These are phyloP conservation scores for Fusarium abutilonis DNA, from an alignment of 2,329 filamentous ascomycete genomes.

Conservation along the genomic window DNA sequence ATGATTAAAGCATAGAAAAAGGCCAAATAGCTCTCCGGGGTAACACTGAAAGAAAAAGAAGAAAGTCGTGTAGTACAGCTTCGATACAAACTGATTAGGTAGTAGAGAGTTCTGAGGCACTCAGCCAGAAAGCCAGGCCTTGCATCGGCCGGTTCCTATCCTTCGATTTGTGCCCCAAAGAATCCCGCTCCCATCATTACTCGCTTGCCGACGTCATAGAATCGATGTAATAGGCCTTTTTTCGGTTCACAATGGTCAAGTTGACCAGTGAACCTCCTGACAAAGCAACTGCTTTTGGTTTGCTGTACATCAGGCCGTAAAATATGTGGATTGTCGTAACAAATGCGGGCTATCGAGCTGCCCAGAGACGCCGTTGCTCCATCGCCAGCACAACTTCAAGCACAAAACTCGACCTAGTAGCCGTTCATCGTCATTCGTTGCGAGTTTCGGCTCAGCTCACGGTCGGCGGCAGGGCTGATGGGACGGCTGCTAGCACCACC, in stretches of 20 bases:
- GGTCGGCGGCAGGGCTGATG: conserved; percentile 93
- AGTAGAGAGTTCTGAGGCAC: conserved; percentile 5
- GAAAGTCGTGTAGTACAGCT: conserved; percentile 45
- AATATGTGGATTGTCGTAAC: conserved; percentile 48
- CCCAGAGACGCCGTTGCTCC: conserved; percentile 51
- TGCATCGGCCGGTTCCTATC: conserved; percentile 7
- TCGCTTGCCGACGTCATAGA: conserved; percentile 39
- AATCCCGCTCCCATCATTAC: conserved; percentile 32
- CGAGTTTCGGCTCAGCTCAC: conserved; percentile 95
- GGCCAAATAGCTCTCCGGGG: conserved; percentile 49
- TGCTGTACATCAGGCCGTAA: conserved; percentile 47
- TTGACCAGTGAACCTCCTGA: conserved; percentile 35
- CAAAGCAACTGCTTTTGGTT: conserved; percentile 41
- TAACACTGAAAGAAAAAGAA: conserved; percentile 52
- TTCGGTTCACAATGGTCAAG: conserved; percentile 29
- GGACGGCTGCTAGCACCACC: conserved; percentile 81
- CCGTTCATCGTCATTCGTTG: conserved; percentile 99
- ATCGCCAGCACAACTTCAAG: conserved; percentile 47
- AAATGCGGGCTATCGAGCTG: conserved; percentile 45
- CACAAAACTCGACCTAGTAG: conserved; percentile 70
- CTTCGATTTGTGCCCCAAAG: conserved; percentile 6
- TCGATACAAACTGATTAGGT: conserved; percentile 23
- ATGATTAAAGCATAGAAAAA: conserved; percentile 54
- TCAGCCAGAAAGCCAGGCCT: conserved; percentile 15
- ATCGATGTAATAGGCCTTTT: conserved; percentile 35